Percentiles rank a stretch among this genome's conserved stretches.
phyloP scores from a whole-genome alignment of 2,329 filamentous ascomycete species.

The Diplodia mutila region DNA sequence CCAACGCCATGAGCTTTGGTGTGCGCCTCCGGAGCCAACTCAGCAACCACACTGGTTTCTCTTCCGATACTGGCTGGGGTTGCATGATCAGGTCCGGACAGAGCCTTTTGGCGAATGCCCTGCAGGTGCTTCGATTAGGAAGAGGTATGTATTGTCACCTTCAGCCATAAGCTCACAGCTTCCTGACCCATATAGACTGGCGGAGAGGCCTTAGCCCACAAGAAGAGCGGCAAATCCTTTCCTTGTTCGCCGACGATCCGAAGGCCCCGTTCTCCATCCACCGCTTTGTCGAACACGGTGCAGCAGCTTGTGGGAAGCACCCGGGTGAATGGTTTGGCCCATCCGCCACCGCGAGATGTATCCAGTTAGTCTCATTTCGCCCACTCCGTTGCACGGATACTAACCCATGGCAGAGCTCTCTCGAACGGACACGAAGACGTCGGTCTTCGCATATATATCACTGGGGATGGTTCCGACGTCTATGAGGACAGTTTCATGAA shows the following conservation, averaged over 20 bases:
- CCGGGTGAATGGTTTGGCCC: conserved; percentile 99
- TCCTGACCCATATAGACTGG: conserved; percentile 64
- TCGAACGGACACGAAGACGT: conserved; percentile 66
- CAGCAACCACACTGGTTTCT: conserved; percentile 75
- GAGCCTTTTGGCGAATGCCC: conserved; percentile 84
- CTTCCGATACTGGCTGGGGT: conserved; percentile 94
- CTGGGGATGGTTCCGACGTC: conserved; percentile 86
- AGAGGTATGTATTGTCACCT: conserved; percentile 61
- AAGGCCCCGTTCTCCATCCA: conserved; percentile 92
- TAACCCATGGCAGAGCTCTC: conserved; percentile 65
- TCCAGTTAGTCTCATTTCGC: conserved; percentile 67
- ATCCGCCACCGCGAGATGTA: conserved; percentile 92
- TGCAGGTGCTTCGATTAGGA: conserved; percentile 73
- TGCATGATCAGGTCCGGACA: conserved; percentile 99
- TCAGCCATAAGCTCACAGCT: not conserved
- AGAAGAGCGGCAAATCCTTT: conserved; percentile 72
- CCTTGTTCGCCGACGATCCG: conserved; percentile 84
- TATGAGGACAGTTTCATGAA: conserved; percentile 88
- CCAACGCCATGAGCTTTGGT: conserved; percentile 74
- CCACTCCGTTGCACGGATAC: not conserved
- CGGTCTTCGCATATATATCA: conserved; percentile 80
- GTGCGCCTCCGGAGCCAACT: conserved; percentile 83
- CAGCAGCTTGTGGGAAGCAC: conserved; percentile 85
- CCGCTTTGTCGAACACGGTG: conserved; percentile 87
- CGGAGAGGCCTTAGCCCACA: conserved; percentile 61